These are phyloP conservation scores for Oryza officinalis DNA, from an alignment of 176 grass and related monocot species.

Conservation along the genomic window DNA sequence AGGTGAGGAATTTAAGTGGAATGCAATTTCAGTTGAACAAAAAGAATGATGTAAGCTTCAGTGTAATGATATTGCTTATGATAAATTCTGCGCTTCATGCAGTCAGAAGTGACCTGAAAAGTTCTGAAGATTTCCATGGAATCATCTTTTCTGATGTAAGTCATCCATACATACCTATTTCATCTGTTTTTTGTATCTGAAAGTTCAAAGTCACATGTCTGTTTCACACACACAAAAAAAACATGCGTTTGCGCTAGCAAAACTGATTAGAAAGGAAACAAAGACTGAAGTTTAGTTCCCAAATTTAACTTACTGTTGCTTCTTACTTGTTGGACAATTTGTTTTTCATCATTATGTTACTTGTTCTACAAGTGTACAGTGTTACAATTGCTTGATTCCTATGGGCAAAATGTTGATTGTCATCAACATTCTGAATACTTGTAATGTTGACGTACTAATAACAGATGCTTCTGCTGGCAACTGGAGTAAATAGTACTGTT, in stretches of 20 bases:
- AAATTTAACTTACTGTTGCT: constrained; percentile 11
- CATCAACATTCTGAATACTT: constrained; percentile 11
- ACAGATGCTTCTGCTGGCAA: not conserved
- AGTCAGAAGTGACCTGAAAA: constrained; percentile 55
- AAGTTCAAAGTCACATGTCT: not conserved
- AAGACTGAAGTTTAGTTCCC: not conserved
- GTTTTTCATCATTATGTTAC: constrained; percentile 8
- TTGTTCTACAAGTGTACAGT: constrained; percentile 3
- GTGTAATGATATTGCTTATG: constrained; percentile 20
- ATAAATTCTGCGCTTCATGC: constrained; percentile 35
- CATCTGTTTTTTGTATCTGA: constrained; percentile 9
- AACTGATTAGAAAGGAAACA: not conserved
- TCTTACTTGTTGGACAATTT: constrained; percentile 12
- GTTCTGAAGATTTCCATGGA: constrained; percentile 24
- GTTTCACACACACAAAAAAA: not conserved
- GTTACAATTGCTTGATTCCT: not conserved
- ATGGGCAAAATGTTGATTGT: not conserved
- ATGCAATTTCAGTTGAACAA: constrained; percentile 17
- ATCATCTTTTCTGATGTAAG: constrained; percentile 46
- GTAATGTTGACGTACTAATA: not conserved
- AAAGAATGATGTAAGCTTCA: constrained; percentile 5
- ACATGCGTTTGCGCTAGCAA: not conserved
- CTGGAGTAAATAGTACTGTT: constrained; percentile 1
- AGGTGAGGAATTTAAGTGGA: constrained; percentile 45
- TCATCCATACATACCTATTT: not conserved